Evolutionary conservation across 495 filamentous ascomycete genomes (phyloP).

Genomic region (Daldinia childiae): DNA sequence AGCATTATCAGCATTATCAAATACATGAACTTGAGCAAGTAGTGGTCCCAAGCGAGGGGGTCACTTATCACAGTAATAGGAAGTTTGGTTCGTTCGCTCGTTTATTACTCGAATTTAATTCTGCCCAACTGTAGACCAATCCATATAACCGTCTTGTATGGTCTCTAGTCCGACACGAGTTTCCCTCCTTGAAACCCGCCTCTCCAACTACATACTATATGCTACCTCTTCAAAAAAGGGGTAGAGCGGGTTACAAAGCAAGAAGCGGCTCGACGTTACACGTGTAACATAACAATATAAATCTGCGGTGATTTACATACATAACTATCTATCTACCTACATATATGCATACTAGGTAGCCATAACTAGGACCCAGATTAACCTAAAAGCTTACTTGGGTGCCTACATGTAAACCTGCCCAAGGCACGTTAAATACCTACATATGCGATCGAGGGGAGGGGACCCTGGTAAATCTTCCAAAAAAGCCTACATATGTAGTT

Average conservation of each 20-base stretch:
- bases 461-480: slow-evolving; percentile 34
- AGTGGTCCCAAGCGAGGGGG: slow-evolving; percentile 17
- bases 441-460: slow-evolving; percentile 20
- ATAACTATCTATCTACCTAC: slow-evolving; percentile 19
- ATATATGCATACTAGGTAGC: too few species aligned
- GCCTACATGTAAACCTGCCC: slow-evolving; percentile 3
- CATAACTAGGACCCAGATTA: background rate
- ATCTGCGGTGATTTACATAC: slow-evolving; percentile 8
- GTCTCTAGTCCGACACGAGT: slow-evolving; percentile 6
- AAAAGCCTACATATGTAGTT: slow-evolving; percentile 12
- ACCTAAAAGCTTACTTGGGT: slow-evolving; percentile 23
- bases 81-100: slow-evolving; percentile 29
- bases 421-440: slow-evolving; percentile 2
- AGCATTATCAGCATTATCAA: slow-evolving; percentile 16
- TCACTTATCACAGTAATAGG: slow-evolving; percentile 40
- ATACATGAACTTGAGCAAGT: slow-evolving; percentile 25
- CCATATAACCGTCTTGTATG: slow-evolving; percentile 23
- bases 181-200: slow-evolving; percentile 12
- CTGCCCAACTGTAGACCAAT: slow-evolving; percentile 30
- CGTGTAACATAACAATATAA: slow-evolving; percentile 26
- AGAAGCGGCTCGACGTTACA: slow-evolving; percentile 33
- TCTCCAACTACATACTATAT: slow-evolving; percentile 14
- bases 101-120: slow-evolving; percentile 22
- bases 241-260: background rate
- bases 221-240: slow-evolving; percentile 21